These are phyloP conservation scores for Aquilaria agallochum DNA, from an alignment of 441 rosid species.

Conservation along the genomic window DNA sequence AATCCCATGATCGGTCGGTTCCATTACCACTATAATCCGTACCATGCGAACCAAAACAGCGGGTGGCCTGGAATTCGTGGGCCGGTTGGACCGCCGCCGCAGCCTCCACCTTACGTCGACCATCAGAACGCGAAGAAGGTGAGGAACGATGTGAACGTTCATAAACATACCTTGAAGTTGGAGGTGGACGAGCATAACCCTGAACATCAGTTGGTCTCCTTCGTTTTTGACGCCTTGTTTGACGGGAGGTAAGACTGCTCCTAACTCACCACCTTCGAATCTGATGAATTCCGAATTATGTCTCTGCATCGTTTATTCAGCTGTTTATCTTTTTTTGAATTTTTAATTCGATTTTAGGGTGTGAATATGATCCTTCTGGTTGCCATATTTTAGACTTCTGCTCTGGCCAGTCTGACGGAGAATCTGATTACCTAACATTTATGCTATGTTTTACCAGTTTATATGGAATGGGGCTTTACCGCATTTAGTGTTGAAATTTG, in stretches of 20 bases:
- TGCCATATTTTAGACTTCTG: no score
- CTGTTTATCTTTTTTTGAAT: background rate
- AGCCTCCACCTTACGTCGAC: constrained; percentile 64
- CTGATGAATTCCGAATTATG: background rate
- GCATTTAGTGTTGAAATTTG: no score
- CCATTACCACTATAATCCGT: constrained; percentile 36
- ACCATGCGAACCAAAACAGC: constrained; percentile 40
- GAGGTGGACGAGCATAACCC: constrained; percentile 64
- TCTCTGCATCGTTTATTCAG: background rate
- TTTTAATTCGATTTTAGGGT: no score
- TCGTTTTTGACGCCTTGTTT: constrained; percentile 78
- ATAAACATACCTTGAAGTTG: constrained; percentile 47
- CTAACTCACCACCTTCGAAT: no score
- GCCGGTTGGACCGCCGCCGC: constrained; percentile 23
- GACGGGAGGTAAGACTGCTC: constrained; percentile 62
- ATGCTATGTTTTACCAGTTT: background rate
- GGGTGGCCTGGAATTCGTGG: constrained; percentile 52
- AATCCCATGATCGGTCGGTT: constrained; percentile 44
- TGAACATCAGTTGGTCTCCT: constrained; percentile 69
- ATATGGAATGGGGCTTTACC: background rate
- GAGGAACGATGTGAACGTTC: constrained; percentile 84
- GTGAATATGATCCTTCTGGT: no score
- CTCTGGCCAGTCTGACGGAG: no score
- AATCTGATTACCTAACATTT: no score
- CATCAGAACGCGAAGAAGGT: constrained; percentile 85